These are phyloP conservation scores for Chalara sp. DNA, from an alignment of 2,329 filamentous ascomycete species.

Conservation along the genomic window DNA sequence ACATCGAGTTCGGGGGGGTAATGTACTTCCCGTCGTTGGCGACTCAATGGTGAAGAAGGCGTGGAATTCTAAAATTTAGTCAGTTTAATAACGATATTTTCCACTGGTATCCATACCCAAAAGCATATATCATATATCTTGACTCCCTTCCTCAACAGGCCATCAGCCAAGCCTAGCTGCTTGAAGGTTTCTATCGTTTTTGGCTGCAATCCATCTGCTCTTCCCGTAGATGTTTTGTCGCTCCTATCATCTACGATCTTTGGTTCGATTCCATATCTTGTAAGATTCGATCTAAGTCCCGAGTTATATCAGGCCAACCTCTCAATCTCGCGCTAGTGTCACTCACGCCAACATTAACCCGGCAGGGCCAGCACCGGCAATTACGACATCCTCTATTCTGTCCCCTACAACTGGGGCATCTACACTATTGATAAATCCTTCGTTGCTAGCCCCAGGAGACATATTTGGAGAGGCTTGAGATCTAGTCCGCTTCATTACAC, in stretches of 20 bases:
- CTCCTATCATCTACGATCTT: constrained; percentile 62
- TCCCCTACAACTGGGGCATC: not conserved
- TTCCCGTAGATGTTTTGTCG: constrained; percentile 52
- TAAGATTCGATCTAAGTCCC: constrained; percentile 42
- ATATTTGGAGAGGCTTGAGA: constrained; percentile 10
- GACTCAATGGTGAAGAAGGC: constrained; percentile 7
- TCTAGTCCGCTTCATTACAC: constrained; percentile 7
- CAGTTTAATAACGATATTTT: constrained; percentile 22
- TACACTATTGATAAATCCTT: constrained; percentile 6
- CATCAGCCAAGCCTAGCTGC: constrained; percentile 48
- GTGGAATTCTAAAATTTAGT: constrained; percentile 29
- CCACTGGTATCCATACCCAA: constrained; percentile 41
- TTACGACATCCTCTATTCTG: constrained; percentile 13
- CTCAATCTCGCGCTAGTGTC: not conserved
- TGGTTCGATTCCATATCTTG: constrained; percentile 58
- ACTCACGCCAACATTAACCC: constrained; percentile 33
- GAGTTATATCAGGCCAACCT: not conserved
- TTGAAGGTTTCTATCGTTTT: constrained; percentile 58
- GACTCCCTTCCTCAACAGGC: constrained; percentile 48
- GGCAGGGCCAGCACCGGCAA: constrained; percentile 37
- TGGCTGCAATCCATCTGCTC: constrained; percentile 57
- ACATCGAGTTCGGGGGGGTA: constrained; percentile 22
- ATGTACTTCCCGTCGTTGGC: constrained; percentile 31
- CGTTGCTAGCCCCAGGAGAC: constrained; percentile 15
- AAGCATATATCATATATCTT: constrained; percentile 53